phyloP scores from a whole-genome alignment of 352 stramenopile species.

The Phytophthora megakarya region DNA sequence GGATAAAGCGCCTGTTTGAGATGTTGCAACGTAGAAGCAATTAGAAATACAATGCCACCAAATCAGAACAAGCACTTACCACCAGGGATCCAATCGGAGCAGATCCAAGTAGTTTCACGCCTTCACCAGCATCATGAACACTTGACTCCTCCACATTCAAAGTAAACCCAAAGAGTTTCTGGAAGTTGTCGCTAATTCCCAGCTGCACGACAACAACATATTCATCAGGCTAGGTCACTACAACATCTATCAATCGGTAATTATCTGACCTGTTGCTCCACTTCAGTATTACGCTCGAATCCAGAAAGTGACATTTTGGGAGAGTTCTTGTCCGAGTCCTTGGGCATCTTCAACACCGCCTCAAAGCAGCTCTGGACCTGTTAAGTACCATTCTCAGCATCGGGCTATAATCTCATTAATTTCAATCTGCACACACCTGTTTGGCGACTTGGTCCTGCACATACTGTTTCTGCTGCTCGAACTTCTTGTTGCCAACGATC shows the following conservation, averaged over 20 bases:
- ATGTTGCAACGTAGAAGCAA: neutral
- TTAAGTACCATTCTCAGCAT: neutral
- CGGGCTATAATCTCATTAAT: neutral
- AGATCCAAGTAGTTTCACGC: constrained; percentile 69
- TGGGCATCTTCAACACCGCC: constrained; percentile 59
- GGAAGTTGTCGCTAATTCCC: constrained; percentile 46
- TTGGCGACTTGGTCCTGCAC: constrained; percentile 65
- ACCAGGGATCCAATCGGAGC: constrained; percentile 74
- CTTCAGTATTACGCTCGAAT: constrained; percentile 49
- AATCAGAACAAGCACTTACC: constrained; percentile 35
- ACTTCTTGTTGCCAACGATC: constrained; percentile 74
- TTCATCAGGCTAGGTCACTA: constrained; percentile 3
- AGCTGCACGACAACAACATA: constrained; percentile 24
- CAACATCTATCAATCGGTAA: neutral
- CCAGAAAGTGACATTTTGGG: constrained; percentile 71
- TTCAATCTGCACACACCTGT: constrained; percentile 41
- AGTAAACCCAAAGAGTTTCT: constrained; percentile 69
- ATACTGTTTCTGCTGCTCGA: constrained; percentile 80
- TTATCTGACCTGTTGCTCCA: constrained; percentile 32
- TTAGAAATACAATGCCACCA: neutral
- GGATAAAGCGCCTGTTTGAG: constrained; percentile 65
- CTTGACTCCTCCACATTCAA: constrained; percentile 73
- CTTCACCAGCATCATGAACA: constrained; percentile 63
- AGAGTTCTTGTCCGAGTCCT: constrained; percentile 31
- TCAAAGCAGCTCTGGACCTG: constrained; percentile 64